Evolutionary conservation across 495 filamentous ascomycete species (phyloP), one percentile per base, ranked within the genome.

Genomic region (Glonium stellatum): DNA sequence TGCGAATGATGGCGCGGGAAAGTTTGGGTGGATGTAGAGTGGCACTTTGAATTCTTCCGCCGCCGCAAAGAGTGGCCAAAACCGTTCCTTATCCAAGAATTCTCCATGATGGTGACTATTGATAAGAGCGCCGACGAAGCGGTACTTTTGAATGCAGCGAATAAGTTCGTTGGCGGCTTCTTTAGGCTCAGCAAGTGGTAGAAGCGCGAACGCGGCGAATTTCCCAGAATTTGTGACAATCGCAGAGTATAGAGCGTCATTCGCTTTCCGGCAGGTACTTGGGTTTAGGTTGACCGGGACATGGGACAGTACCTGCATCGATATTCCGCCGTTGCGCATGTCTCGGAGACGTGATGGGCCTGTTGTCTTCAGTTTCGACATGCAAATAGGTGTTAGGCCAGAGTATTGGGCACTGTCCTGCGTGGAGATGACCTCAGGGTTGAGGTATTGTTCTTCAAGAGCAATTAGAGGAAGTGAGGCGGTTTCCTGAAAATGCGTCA

Each of bases 391-490:
- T 1, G 65, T 54, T 46, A 70, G 70, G 39, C 72, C 70, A 44
- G 73, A 67, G 27, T 73, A 68, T 50, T 78, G 70, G 51, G 60
- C 59, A 41, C 65, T 57, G 18, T 64, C 58, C 11, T 53, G 52
- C 37, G 61, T 18, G 44, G 61, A 47, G 49, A 68, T 61, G 31
- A 72, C 69, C 9, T 68, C 62, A 25, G 69, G 69, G 50, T 78
- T 76, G 67, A 78, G 70, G 70, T 77, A 85, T 65, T 83, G 84
- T 64, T 86, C 83, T 70, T 85, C 83, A 37, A 84, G 79, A 13
- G 83, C 72, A 58, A 86, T 82, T 60, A 82, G 70, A 11, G 71
- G 69, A 10, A 54, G 63, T 5, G 62, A 22, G 54, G 67, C 60
- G 39, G 22, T 66, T 21, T 58, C 18, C 18, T 44, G 39, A 44